Evolutionary conservation across 345 rosid genomes (phyloP), one percentile per base, ranked within the genome.

Genomic region (Arabis hirsuta): DNA sequence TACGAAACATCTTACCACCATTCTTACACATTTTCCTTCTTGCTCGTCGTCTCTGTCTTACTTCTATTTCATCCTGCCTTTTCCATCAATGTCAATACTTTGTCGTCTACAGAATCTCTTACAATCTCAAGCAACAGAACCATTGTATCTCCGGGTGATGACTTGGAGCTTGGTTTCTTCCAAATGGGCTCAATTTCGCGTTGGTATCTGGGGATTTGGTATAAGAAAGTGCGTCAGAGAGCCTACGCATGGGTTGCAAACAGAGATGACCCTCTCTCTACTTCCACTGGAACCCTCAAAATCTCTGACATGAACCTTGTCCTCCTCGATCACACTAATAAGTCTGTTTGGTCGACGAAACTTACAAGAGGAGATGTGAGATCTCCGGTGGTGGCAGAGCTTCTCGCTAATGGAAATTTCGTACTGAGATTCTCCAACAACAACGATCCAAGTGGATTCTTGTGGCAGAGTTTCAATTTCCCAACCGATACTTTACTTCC

Each of bases 221-320:
- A 90, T 81, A 92, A 84, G 77, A 79, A 76, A 62, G 42, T 85
- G 31, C 64, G 78, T 0, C 9, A 4, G 0, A 79, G 34, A 74
- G 79, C 91, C 1, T 82, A 80, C 9, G 91, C 81, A 0, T 92
- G 96, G 95, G 86, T 92, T n/a, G 95, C 96, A 3, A 90, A 92
- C 71, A 80, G 98, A 68, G 88, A 88, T 73, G 14, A 10, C 4
- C 95, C 96, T 11, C 73, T 92, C 20, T 2, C 77, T 0, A 78
- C 79, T 46, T 73, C 91, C 13, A 56, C 80, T 0, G 85, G 81
- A 13, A 50, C 8, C 1, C 53, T 92, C 51, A 80, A 72, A 69
- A 67, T 88, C 24, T 73, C 29, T 9, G 60, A 72, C 19, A 53
- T 26, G 12, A 81, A 69, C 65, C 53, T 85, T 12, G 72, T 62